Evolutionary conservation across 106 monocot genomes (phyloP), one percentile per base, ranked within the genome.

Genomic region (Dactylorhiza incarnata): DNA sequence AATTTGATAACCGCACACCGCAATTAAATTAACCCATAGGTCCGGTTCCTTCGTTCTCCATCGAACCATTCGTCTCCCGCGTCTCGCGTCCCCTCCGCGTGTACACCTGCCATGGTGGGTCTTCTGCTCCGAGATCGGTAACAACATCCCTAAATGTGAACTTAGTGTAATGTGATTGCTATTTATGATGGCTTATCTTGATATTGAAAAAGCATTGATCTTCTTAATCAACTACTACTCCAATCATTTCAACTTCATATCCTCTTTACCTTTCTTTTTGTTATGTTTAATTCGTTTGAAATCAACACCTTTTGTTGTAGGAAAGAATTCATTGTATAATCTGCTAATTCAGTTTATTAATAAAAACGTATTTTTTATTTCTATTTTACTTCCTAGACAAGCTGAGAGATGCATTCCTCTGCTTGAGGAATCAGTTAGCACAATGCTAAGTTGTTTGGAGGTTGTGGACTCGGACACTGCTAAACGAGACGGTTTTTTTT

Each of bases 371-470:
- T 29, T 29, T 29, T 29, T 29, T 29, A 29, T 29, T 29, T 29
- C 29, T 29, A 29, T 29, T 29, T 29, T 29, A 29, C 29, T 29
- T 29, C 29, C 29, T 29, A 29, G 29, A 29, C 29, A 29, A 29
- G 29, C 84, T 77, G 82, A 72, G 68, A 75, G 24, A 44, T 89
- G 86, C 75, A 77, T 89, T 77, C 80, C 81, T 29, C 61, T 93
- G 15, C 83, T 97, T 75, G 83, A 91, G 83, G 81, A 89, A 75
- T 97, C 96, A 62, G 78, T 86, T 17, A 87, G 74, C 61, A 76
- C 78, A 43, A 85, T 97, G 10, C 89, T 97, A 46, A 79, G 65
- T 24, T 97, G 89, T 68, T 77, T 97, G 66, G 93, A 91, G 87
- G 71, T 79, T 45, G 73, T 78, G 19, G 82, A 86, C 81, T 68